Percentiles rank a stretch among this genome's conserved stretches.
phyloP scores from a whole-genome alignment of 108 stramenopile species.

The Nitzschia sp. region DNA sequence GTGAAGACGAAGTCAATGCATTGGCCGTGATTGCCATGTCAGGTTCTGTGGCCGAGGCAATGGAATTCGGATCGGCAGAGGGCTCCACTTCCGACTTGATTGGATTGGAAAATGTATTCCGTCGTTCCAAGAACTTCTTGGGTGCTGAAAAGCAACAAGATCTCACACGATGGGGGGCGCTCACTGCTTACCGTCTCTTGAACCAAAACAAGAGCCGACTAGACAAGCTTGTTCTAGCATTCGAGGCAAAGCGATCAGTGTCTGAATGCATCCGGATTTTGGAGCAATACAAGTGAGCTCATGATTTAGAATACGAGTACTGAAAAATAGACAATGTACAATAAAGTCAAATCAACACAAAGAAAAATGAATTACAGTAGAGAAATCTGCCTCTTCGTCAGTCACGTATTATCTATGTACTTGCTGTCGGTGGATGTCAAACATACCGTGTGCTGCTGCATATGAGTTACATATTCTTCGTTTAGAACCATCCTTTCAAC shows the following conservation, averaged over 20 bases:
- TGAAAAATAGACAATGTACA: too few species aligned
- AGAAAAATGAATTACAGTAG: too few species aligned
- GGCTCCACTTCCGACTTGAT: constrained; percentile 76
- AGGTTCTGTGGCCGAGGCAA: constrained; percentile 80
- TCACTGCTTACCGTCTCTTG: constrained; percentile 60
- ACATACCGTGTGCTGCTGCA: too few species aligned
- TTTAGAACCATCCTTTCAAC: too few species aligned
- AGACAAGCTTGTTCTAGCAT: constrained; percentile 68
- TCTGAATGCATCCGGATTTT: constrained; percentile 72
- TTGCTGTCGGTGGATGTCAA: too few species aligned
- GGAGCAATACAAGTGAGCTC: constrained; percentile 28
- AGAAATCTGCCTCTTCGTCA: too few species aligned
- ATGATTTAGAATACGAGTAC: too few species aligned
- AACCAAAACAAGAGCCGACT: constrained; percentile 56
- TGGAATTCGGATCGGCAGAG: constrained; percentile 59
- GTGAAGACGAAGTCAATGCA: constrained; percentile 58
- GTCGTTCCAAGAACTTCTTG: constrained; percentile 66
- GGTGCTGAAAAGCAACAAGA: constrained; percentile 89
- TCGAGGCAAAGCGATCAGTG: constrained; percentile 59
- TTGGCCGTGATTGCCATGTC: constrained; percentile 79
- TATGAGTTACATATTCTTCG: too few species aligned
- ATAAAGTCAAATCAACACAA: too few species aligned
- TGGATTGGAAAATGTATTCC: constrained; percentile 68
- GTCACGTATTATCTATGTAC: too few species aligned
- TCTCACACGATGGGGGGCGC: constrained; percentile 86